A percentile compares a stretch with the other conserved stretches of the same genome.
These are phyloP conservation scores for Nicotiana tabacum DNA, from an alignment of 257 asterid genomes.

Conservation along the genomic window DNA sequence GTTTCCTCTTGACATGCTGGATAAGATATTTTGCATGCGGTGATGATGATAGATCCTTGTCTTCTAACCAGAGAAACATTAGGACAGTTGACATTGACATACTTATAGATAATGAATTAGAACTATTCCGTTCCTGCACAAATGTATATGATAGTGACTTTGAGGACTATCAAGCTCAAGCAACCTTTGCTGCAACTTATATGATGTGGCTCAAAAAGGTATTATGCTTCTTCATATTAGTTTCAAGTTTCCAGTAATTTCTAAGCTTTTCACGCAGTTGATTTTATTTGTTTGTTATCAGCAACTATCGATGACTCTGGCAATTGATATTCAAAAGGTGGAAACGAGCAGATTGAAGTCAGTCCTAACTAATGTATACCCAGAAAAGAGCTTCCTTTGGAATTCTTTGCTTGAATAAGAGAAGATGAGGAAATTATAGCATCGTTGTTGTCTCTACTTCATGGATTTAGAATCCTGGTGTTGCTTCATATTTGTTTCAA, in stretches of 20 bases:
- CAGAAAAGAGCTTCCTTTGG: slow-evolving; percentile 56
- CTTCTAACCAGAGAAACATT: slow-evolving; percentile 14
- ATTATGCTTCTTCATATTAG: background rate
- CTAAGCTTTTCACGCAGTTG: background rate
- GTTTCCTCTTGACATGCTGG: slow-evolving; percentile 78
- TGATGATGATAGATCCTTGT: slow-evolving; percentile 9
- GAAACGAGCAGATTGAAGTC: slow-evolving; percentile 30
- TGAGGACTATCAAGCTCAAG: slow-evolving; percentile 77
- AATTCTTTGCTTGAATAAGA: slow-evolving; percentile 19
- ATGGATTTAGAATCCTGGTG: background rate
- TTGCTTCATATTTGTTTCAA: background rate
- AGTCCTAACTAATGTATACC: slow-evolving; percentile 30
- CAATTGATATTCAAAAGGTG: slow-evolving; percentile 40
- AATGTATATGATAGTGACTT: slow-evolving; percentile 53
- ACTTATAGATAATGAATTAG: slow-evolving; percentile 47
- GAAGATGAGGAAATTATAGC: background rate
- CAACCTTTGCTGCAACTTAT: slow-evolving; percentile 65
- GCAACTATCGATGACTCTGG: slow-evolving; percentile 51
- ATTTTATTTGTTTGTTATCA: slow-evolving; percentile 17
- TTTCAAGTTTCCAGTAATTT: background rate
- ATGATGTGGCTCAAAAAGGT: slow-evolving; percentile 82
- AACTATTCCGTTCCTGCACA: slow-evolving; percentile 44
- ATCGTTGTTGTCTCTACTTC: background rate
- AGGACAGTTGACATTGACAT: slow-evolving; percentile 17
- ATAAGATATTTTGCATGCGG: slow-evolving; percentile 36